These are phyloP conservation scores for Epichloe sibirici DNA, from an alignment of 2,329 filamentous ascomycete genomes.

Conservation along the genomic window DNA sequence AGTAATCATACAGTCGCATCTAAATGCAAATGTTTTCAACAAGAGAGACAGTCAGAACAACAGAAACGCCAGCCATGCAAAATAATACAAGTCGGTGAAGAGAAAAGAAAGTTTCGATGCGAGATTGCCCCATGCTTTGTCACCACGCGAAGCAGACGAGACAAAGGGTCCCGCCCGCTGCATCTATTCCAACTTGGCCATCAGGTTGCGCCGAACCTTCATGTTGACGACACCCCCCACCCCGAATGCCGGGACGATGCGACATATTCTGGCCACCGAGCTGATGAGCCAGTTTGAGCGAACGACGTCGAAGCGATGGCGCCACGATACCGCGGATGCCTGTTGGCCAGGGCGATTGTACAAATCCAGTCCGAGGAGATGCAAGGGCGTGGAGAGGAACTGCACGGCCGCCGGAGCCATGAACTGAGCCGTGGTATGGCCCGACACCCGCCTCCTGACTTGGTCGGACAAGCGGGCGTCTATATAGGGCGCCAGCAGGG, in stretches of 20 bases:
- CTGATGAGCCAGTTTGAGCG: constrained; percentile 65
- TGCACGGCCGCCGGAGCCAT: constrained; percentile 68
- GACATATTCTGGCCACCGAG: constrained; percentile 61
- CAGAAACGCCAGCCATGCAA: not conserved
- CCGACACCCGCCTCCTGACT: constrained; percentile 30
- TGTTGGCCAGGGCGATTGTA: constrained; percentile 55
- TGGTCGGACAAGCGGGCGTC: constrained; percentile 41
- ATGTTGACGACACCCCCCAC: constrained; percentile 83
- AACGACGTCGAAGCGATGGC: constrained; percentile 56
- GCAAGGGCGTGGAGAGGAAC: constrained; percentile 68
- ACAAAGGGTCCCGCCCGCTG: not conserved
- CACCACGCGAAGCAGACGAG: not conserved
- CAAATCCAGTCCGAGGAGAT: constrained; percentile 72
- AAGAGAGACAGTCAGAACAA: not conserved
- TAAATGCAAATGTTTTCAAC: not conserved
- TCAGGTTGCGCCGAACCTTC: constrained; percentile 53
- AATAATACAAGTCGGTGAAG: not conserved
- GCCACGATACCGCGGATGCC: constrained; percentile 24
- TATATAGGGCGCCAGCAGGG: constrained; percentile 60
- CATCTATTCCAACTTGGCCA: constrained; percentile 42
- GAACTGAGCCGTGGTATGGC: constrained; percentile 64
- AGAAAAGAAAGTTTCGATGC: not conserved
- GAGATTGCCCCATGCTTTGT: not conserved
- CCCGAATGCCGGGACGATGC: constrained; percentile 83
- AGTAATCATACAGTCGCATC: no score